Evolutionary conservation across 148 eudicot species (phyloP).

Genomic region (Limonium bicolor): DNA sequence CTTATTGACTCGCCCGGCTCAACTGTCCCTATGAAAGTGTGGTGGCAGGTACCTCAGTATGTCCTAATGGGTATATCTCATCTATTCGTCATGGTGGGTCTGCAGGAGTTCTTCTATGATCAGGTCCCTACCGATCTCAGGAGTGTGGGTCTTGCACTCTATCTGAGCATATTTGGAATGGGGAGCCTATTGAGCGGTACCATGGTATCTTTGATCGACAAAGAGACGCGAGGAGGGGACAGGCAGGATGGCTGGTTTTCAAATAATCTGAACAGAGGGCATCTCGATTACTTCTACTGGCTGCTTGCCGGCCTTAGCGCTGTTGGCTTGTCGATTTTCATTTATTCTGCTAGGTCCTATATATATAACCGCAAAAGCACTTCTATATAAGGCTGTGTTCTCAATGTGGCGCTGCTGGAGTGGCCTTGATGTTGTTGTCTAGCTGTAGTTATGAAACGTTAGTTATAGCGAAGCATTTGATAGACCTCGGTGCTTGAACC

Average conservation of each 20-base stretch:
- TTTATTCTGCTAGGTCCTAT: slow-evolving; percentile 25
- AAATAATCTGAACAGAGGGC: slow-evolving; percentile 42
- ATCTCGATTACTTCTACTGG: slow-evolving; percentile 58
- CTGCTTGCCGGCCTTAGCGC: slow-evolving; percentile 32
- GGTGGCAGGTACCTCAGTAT: slow-evolving; percentile 67
- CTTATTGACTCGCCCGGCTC: slow-evolving; percentile 26
- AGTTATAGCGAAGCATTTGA: no score
- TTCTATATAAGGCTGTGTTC: no score
- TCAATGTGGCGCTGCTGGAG: no score
- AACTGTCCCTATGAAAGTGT: slow-evolving; percentile 46
- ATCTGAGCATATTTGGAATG: slow-evolving; percentile 38
- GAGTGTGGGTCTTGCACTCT: slow-evolving; percentile 45
- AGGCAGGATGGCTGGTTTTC: slow-evolving; percentile 45
- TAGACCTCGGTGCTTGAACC: no score
- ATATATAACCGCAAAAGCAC: slow-evolving; percentile 15
- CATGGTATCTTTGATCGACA: slow-evolving; percentile 35
- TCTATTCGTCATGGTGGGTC: slow-evolving; percentile 50
- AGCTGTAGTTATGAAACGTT: background rate
- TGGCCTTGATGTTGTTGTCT: background rate
- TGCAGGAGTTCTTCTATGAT: slow-evolving; percentile 67
- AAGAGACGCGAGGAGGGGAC: slow-evolving; percentile 14
- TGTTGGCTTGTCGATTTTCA: slow-evolving; percentile 16
- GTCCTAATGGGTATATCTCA: slow-evolving; percentile 34
- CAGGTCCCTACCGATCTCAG: slow-evolving; percentile 51
- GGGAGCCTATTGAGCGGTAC: slow-evolving; percentile 64